These are phyloP conservation scores for Xylaria scruposa DNA, from an alignment of 495 filamentous ascomycete genomes.

Conservation along the genomic window DNA sequence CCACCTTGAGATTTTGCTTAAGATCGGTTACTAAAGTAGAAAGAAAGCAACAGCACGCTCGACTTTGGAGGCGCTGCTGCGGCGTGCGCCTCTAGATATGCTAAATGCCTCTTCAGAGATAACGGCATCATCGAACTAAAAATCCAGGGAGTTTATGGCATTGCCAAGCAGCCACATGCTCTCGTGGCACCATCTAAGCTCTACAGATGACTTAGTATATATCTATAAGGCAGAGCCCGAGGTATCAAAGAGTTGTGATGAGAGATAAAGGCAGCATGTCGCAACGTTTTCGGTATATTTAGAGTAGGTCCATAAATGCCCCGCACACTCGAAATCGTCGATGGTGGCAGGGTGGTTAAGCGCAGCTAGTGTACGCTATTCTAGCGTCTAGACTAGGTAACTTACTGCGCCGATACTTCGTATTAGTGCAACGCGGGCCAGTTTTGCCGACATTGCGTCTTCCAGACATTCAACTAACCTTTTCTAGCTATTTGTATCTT, in stretches of 20 bases:
- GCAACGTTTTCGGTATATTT: not conserved
- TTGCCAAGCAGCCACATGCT: not conserved
- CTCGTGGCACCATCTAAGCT: not conserved
- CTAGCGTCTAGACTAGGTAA: not conserved
- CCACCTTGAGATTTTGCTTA: not conserved
- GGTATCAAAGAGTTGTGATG: not conserved
- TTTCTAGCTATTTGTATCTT: too few species aligned
- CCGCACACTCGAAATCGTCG: not conserved
- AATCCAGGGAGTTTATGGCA: not conserved
- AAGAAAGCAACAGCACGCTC: not conserved
- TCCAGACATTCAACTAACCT: too few species aligned
- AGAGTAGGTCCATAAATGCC: not conserved
- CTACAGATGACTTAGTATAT: not conserved
- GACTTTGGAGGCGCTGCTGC: not conserved
- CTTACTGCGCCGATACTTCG: too few species aligned
- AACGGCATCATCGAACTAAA: not conserved
- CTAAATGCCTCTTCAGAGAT: not conserved
- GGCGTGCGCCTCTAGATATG: not conserved
- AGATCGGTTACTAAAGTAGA: not conserved
- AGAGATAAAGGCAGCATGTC: not conserved
- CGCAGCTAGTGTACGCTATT: constrained; percentile 3
- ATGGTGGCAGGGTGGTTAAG: not conserved
- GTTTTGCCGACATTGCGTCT: too few species aligned
- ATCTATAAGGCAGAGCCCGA: not conserved
- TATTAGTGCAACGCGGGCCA: too few species aligned